phyloP scores from a whole-genome alignment of 2,329 filamentous ascomycete genomes.

The Cladosporium oxysporum region DNA sequence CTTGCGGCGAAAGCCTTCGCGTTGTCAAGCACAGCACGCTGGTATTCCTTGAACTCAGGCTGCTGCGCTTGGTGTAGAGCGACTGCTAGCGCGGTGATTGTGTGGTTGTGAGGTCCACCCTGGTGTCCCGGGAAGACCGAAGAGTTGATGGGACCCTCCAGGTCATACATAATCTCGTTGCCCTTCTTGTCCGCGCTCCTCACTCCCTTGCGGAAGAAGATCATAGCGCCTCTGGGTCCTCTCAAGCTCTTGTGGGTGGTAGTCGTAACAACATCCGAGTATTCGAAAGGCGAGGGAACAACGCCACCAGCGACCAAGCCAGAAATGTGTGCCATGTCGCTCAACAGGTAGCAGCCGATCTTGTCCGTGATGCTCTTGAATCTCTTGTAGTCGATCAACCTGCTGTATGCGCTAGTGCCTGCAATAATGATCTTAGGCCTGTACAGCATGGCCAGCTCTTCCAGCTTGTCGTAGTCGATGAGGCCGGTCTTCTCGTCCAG shows the following conservation, averaged over 20 bases:
- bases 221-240: constrained; percentile 93
- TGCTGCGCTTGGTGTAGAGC: constrained; percentile 91
- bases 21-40: constrained; percentile 86
- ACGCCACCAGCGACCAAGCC: constrained; percentile 91
- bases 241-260: constrained; percentile 97
- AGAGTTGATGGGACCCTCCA: constrained; percentile 90
- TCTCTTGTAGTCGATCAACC: constrained; percentile 89
- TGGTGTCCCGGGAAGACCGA: constrained; percentile 98
- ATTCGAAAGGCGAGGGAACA: constrained; percentile 83
- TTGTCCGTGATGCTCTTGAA: constrained; percentile 92
- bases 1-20: constrained; percentile 79
- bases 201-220: constrained; percentile 95
- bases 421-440: constrained; percentile 94
- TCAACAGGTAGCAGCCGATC: constrained; percentile 85
- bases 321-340: constrained; percentile 97
- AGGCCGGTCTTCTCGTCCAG: constrained; percentile 86
- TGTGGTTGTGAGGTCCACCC: constrained; percentile 98
- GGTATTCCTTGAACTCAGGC: constrained; percentile 89
- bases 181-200: constrained; percentile 80
- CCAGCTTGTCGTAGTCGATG: constrained; percentile 92
- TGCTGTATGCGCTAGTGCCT: constrained; percentile 92
- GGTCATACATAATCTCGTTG: constrained; percentile 83
- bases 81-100: constrained; percentile 91
- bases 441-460: constrained; percentile 84
- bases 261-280: constrained; percentile 93